A percentile compares a stretch with the other conserved stretches of the same genome.
Conservation (phyloP, 2,329 filamentous ascomycete species). For the Myriangium duriaei region DNA sequence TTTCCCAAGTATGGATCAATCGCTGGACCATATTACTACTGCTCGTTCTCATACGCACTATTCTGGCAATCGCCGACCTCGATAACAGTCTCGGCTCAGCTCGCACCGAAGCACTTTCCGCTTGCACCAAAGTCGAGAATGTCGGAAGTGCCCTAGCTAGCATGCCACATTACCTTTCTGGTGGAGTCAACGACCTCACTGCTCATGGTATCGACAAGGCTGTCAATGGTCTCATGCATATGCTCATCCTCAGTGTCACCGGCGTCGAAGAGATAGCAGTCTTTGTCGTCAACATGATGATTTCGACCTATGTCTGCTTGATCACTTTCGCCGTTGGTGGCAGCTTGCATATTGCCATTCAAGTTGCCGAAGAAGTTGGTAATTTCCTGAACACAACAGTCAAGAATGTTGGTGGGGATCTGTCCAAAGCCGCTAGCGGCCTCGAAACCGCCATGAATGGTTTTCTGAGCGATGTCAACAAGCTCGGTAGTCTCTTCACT, state of each 20-base stretch:
- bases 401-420: slow-evolving; percentile 43
- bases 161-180: slow-evolving; percentile 89
- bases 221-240: slow-evolving; percentile 64
- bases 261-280: slow-evolving; percentile 78
- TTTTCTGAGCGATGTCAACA: slow-evolving; percentile 39
- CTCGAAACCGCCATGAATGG: slow-evolving; percentile 44
- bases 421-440: slow-evolving; percentile 30
- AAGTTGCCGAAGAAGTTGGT: slow-evolving; percentile 48
- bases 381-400: slow-evolving; percentile 49
- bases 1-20: slow-evolving; percentile 97
- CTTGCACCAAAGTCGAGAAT: slow-evolving; percentile 84
- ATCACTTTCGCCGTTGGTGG: slow-evolving; percentile 73
- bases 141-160: slow-evolving; percentile 92
- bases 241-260: slow-evolving; percentile 67
- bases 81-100: slow-evolving; percentile 64
- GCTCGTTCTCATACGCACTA: slow-evolving; percentile 67
- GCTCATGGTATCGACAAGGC: slow-evolving; percentile 69
- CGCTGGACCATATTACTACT: slow-evolving; percentile 86
- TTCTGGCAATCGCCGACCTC: slow-evolving; percentile 63
- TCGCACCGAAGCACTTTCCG: slow-evolving; percentile 68
- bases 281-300: slow-evolving; percentile 86
- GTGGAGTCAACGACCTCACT: slow-evolving; percentile 76
- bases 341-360: slow-evolving; percentile 57
- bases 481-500: slow-evolving; percentile 27
- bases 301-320: slow-evolving; percentile 79